Evolutionary conservation across 177 flowering plant genomes (phyloP).

Genomic region (Vitis hybrid): DNA sequence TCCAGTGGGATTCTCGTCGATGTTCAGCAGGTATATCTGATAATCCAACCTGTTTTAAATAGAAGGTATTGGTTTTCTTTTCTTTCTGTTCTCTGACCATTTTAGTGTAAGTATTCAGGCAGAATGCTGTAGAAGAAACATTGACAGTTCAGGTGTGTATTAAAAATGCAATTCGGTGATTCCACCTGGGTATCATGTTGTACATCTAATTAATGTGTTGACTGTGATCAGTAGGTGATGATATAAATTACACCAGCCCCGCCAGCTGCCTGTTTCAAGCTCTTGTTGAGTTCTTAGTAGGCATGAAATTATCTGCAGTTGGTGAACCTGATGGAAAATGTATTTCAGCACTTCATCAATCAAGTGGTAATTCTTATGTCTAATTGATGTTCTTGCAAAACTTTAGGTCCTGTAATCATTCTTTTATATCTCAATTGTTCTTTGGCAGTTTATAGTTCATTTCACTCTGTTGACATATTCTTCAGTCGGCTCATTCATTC

Average conservation of each 20-base stretch:
- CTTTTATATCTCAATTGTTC: no score
- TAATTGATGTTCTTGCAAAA: no score
- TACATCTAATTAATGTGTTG: slow-evolving; percentile 4
- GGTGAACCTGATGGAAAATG: slow-evolving; percentile 36
- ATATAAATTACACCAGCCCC: slow-evolving; percentile 5
- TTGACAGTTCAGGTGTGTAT: slow-evolving; percentile 41
- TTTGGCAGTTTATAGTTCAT: no score
- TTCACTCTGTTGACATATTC: no score
- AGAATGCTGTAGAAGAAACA: slow-evolving; percentile 37
- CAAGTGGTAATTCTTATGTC: slow-evolving; percentile 58
- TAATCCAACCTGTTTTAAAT: not conserved
- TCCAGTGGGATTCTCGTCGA: slow-evolving; percentile 10
- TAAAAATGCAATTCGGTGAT: not conserved
- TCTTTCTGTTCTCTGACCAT: slow-evolving; percentile 15
- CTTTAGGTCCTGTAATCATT: no score
- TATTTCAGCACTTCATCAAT: slow-evolving; percentile 63
- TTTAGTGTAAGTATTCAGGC: slow-evolving; percentile 38
- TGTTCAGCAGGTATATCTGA: slow-evolving; percentile 32
- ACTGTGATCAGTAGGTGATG: slow-evolving; percentile 27
- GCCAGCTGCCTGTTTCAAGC: slow-evolving; percentile 51
- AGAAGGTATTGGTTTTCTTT: not conserved
- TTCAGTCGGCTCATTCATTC: no score
- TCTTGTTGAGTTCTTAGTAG: slow-evolving; percentile 58
- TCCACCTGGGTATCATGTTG: not conserved
- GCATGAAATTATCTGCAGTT: slow-evolving; percentile 60